A percentile compares a stretch with the other conserved stretches of the same genome.
phyloP scores from a whole-genome alignment of 1,284 basidiomycete genomes.

The Apiotrichum siamense region DNA sequence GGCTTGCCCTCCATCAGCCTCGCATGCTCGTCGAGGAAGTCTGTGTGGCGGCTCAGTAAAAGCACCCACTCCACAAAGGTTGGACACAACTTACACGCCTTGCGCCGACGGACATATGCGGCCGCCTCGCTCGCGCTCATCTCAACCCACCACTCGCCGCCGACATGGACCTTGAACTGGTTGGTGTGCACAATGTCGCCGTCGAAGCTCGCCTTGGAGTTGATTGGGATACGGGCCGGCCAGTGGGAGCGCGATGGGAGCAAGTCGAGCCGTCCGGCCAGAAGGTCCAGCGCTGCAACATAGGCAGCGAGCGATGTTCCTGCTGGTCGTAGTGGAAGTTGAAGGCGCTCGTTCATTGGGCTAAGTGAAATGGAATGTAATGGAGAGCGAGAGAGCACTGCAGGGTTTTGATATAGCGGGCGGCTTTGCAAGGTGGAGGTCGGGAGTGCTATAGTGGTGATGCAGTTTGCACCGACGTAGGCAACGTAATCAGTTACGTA shows the following conservation, averaged over 20 bases:
- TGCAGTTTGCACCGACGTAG: too few relatives aligned
- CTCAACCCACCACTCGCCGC: constrained; percentile 33
- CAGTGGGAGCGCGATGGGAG: constrained; percentile 23
- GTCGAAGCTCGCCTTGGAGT: constrained; percentile 30
- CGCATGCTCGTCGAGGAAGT: constrained; percentile 24
- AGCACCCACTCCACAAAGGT: neutral
- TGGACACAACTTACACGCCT: constrained; percentile 23
- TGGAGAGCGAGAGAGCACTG: too few relatives aligned
- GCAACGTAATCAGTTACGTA: too few relatives aligned
- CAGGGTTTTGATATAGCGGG: too few relatives aligned
- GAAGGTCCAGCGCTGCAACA: constrained; percentile 26
- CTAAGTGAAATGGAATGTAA: too few relatives aligned
- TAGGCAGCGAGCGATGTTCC: constrained; percentile 26
- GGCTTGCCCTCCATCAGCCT: constrained; percentile 17
- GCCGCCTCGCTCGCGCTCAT: constrained; percentile 38
- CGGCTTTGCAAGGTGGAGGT: too few relatives aligned
- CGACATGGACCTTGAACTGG: constrained; percentile 33
- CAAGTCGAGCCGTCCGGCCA: constrained; percentile 22
- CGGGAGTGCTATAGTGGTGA: too few relatives aligned
- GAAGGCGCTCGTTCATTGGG: constrained; percentile 6
- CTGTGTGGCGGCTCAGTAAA: constrained; percentile 2
- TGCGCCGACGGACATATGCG: constrained; percentile 28
- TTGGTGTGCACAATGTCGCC: constrained; percentile 34
- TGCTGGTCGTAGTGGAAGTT: constrained; percentile 25
- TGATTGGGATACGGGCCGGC: constrained; percentile 31